Base-by-base conservation (phyloP, 106 monocot genomes). In the Apostasia ramifera region DNA sequence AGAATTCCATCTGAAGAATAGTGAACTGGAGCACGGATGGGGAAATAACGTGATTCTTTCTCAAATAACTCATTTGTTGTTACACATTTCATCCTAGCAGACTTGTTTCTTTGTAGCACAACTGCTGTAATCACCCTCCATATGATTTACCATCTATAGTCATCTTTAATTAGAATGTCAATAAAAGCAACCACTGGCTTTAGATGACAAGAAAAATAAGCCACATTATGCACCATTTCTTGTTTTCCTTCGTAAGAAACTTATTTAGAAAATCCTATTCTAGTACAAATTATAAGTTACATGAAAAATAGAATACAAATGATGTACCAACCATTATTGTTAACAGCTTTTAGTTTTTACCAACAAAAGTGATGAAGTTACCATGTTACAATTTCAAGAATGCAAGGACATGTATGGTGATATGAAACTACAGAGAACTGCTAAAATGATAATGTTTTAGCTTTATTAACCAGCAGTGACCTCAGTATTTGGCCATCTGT, bases 401-500 rank as follows among this genome's bases (percentile, higher is more conserved):
- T 39, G 2, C 66, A 12, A 8, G 3, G n/a, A 38, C 44, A 54
- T 43, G 62, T 59, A 61, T 9, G 50, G 42, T 47, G 47, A 61
- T 53, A 52, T 60, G 44, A 39, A 47, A 41, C 12, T 43, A 26
- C 55, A 55, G 3, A 47, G 2, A 57, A 43, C 3, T 39, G 26
- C 2, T 53, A 54, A 49, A 65, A 14, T n/a, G 13, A 51, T 15
- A 53, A 63, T 9, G n/a, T 63, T 63, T 63, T 26, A 26, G 26
- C 62, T 1, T 63, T 44, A 39, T 44, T 45, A 10, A 45, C 45
- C 44, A n/a, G 45, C 6, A 14, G 40, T 63, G 2, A 85, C 84
- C 84, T 85, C 70, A 14, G 81, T 81, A 77, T 81, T 77, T 71
- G 77, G 77, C 84, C 84, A 85, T 47, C 74, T 11, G 53, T 66